Evolutionary conservation across 768 basidiomycete genomes (phyloP).

Genomic region (Mycena alexandri): DNA sequence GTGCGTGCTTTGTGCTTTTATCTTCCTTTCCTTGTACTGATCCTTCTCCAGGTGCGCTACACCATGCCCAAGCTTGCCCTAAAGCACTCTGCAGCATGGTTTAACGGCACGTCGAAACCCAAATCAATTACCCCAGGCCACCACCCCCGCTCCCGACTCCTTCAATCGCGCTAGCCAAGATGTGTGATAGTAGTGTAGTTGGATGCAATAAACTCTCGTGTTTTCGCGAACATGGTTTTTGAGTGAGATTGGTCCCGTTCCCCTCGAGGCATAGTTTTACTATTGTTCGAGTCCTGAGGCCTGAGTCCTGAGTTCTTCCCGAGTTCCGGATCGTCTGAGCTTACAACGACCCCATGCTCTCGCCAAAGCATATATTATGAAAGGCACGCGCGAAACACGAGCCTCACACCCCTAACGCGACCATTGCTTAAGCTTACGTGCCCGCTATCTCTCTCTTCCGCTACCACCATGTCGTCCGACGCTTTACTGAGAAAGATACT

Average conservation of each 20-base stretch:
- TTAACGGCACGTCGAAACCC: not conserved
- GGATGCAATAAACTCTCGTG: slow-evolving; percentile 21
- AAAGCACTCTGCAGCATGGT: too few relatives aligned
- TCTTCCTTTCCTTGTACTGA: not conserved
- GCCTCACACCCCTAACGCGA: not conserved
- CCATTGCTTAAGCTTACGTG: slow-evolving; percentile 5
- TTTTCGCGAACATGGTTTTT: slow-evolving; percentile 17
- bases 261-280: too few relatives aligned
- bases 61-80: too few relatives aligned
- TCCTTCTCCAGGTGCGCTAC: not conserved
- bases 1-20: not conserved
- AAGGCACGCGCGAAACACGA: too few relatives aligned
- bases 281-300: too few relatives aligned
- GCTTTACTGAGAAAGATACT: slow-evolving; percentile 81
- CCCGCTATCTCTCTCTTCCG: slow-evolving; percentile 10
- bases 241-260: not conserved
- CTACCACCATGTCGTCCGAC: slow-evolving; percentile 53
- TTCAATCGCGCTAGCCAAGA: slow-evolving; percentile 10
- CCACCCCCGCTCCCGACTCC: slow-evolving; percentile 12
- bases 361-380: too few relatives aligned
- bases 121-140: slow-evolving; percentile 37
- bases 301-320: too few relatives aligned
- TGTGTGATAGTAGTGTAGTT: slow-evolving; percentile 12
- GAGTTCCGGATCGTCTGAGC: not conserved
- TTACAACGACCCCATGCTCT: too few relatives aligned